These are phyloP conservation scores for Croton laevigatus DNA, from an alignment of 441 rosid species.

Conservation along the genomic window DNA sequence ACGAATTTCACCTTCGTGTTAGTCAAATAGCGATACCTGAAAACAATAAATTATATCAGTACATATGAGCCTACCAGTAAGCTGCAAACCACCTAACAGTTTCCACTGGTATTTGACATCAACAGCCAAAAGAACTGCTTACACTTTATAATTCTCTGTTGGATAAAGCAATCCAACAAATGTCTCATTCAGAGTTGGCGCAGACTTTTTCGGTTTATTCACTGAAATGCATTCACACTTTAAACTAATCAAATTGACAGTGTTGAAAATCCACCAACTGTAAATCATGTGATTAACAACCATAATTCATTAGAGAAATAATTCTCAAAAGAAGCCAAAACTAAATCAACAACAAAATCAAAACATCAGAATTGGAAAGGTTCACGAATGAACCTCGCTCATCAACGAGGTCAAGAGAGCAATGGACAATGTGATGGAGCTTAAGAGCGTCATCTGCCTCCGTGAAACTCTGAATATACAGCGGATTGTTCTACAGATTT, in stretches of 20 bases:
- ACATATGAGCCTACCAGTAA: background rate
- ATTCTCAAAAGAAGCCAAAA: background rate
- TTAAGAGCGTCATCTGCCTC: constrained; percentile 86
- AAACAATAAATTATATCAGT: constrained; percentile 6
- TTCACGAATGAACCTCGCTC: constrained; percentile 56
- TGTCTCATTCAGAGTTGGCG: constrained; percentile 73
- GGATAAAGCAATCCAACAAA: constrained; percentile 91
- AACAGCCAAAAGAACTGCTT: constrained; percentile 25
- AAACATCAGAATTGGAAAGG: background rate
- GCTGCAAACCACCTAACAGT: background rate
- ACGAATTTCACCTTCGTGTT: constrained; percentile 93
- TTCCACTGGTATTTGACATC: background rate
- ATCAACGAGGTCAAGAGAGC: constrained; percentile 88
- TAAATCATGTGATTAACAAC: background rate
- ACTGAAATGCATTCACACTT: constrained; percentile 35
- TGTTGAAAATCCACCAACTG: background rate
- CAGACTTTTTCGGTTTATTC: constrained; percentile 88
- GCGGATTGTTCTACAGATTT: constrained; percentile 68
- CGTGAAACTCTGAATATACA: constrained; percentile 90
- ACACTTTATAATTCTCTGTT: constrained; percentile 91
- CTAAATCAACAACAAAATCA: background rate
- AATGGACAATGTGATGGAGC: constrained; percentile 90
- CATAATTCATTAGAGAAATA: background rate
- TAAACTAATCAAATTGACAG: constrained; percentile 4
- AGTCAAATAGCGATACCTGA: constrained; percentile 86